These are phyloP conservation scores for Gentiana macrophylla DNA, from an alignment of 257 asterid species.

Conservation along the genomic window DNA sequence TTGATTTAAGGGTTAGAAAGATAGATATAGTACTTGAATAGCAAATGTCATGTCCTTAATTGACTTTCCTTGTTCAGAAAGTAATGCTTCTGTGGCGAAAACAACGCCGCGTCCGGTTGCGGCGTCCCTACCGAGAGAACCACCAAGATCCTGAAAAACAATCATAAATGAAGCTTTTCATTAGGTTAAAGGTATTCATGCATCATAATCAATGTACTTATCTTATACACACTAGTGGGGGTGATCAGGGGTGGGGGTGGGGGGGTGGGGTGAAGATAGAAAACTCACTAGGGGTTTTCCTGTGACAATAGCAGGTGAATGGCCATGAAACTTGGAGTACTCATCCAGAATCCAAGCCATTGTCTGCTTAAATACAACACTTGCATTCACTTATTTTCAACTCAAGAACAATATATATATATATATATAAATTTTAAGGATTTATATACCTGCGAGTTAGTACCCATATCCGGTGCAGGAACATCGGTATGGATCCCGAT, in stretches of 20 bases:
- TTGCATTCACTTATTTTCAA: not conserved
- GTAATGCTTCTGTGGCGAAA: constrained; percentile 72
- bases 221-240: no score
- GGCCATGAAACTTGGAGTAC: constrained; percentile 93
- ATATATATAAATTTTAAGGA: not conserved
- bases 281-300: constrained; percentile 87
- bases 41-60: constrained; percentile 61
- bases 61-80: constrained; percentile 76
- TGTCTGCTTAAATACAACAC: constrained; percentile 45
- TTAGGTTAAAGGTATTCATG: not conserved
- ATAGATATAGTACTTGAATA: constrained; percentile 45
- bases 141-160: constrained; percentile 69
- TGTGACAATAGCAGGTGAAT: constrained; percentile 94
- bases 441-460: constrained; percentile 75
- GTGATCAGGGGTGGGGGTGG: no score
- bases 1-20: no score
- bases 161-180: constrained; percentile 9
- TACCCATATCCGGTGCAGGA: constrained; percentile 99
- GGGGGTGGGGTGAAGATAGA: not conserved
- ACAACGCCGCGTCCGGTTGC: constrained; percentile 97
- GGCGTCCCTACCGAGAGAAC: constrained; percentile 87
- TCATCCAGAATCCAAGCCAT: constrained; percentile 99
- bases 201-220: not conserved
- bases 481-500: constrained; percentile 86
- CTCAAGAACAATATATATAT: not conserved